A percentile compares a stretch with the other conserved stretches of the same genome.
These are phyloP conservation scores for Collybia nuda DNA, from an alignment of 768 basidiomycete genomes.

Conservation along the genomic window DNA sequence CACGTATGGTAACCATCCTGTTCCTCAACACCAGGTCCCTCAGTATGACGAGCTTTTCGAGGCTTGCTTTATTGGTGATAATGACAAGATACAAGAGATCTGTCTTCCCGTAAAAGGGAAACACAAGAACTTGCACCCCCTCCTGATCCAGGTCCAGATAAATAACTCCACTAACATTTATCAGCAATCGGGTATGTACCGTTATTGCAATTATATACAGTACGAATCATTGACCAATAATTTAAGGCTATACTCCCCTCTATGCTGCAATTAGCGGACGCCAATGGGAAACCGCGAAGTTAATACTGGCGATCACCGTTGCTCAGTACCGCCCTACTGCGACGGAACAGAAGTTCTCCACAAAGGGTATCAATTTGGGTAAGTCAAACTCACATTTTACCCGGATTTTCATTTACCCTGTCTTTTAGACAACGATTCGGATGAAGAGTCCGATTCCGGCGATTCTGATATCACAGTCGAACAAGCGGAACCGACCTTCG, in stretches of 20 bases:
- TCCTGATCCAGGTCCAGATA: conserved; percentile 44
- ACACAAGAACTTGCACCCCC: conserved; percentile 23
- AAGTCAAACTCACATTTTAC: neutral
- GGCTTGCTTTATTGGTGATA: conserved; percentile 53
- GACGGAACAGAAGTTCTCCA: conserved; percentile 32
- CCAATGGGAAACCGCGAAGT: conserved; percentile 57
- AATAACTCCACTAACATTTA: conserved; percentile 12
- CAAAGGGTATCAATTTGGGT: conserved; percentile 35
- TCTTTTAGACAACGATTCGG: conserved; percentile 32
- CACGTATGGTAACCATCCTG: conserved; percentile 23
- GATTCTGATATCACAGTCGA: conserved; percentile 40
- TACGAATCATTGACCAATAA: neutral
- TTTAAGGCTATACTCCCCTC: conserved; percentile 47
- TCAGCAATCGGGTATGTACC: conserved; percentile 20
- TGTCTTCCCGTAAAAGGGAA: conserved; percentile 45
- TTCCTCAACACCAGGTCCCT: conserved; percentile 31
- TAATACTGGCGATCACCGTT: conserved; percentile 55
- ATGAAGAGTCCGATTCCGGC: conserved; percentile 31
- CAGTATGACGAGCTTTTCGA: conserved; percentile 57
- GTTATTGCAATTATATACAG: neutral
- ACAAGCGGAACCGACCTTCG: conserved; percentile 39
- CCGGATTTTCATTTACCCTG: neutral
- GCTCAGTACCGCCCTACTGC: conserved; percentile 50
- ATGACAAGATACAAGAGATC: conserved; percentile 46
- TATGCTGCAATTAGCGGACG: conserved; percentile 47